Percentiles rank a stretch among this genome's conserved stretches.
These are phyloP conservation scores for Xylaria venustula DNA, from an alignment of 495 filamentous ascomycete genomes.

Conservation along the genomic window DNA sequence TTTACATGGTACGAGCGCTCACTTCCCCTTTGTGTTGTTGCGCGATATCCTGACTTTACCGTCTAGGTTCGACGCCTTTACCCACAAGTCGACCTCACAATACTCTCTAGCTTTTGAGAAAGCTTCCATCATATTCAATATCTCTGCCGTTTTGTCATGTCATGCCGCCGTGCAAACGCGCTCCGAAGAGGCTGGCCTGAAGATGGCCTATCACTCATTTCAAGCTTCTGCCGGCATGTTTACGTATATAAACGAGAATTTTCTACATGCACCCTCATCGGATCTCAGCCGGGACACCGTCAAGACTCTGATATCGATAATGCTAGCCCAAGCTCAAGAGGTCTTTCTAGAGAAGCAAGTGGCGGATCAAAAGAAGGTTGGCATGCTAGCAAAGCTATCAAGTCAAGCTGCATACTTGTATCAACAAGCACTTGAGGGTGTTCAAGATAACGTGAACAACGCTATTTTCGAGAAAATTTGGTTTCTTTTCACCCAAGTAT, in stretches of 20 bases:
- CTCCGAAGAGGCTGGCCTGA: conserved; percentile 86
- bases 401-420: conserved; percentile 89
- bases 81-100: conserved; percentile 90
- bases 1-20: conserved; percentile 91
- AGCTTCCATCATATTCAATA: conserved; percentile 99
- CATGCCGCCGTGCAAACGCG: conserved; percentile 93
- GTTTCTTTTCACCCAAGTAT: conserved; percentile 76
- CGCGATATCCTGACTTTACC: conserved; percentile 20
- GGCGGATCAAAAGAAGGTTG: conserved; percentile 87
- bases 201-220: conserved; percentile 97
- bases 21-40: neutral
- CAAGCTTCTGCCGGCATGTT: conserved; percentile 99
- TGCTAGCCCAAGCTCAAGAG: conserved; percentile 93
- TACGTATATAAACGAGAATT: conserved; percentile 99
- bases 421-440: conserved; percentile 79
- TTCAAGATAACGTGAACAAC: conserved; percentile 88
- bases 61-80: conserved; percentile 94
- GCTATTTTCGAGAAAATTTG: conserved; percentile 96
- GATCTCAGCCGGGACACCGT: conserved; percentile 94
- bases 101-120: conserved; percentile 98
- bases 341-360: conserved; percentile 97
- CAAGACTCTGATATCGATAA: conserved; percentile 88
- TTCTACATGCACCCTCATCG: conserved; percentile 91
- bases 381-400: conserved; percentile 86
- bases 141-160: conserved; percentile 93